Evolutionary conservation across 169 alveolate species (phyloP), one percentile per base, ranked within the genome.

Genomic region (Fabrea salina): DNA sequence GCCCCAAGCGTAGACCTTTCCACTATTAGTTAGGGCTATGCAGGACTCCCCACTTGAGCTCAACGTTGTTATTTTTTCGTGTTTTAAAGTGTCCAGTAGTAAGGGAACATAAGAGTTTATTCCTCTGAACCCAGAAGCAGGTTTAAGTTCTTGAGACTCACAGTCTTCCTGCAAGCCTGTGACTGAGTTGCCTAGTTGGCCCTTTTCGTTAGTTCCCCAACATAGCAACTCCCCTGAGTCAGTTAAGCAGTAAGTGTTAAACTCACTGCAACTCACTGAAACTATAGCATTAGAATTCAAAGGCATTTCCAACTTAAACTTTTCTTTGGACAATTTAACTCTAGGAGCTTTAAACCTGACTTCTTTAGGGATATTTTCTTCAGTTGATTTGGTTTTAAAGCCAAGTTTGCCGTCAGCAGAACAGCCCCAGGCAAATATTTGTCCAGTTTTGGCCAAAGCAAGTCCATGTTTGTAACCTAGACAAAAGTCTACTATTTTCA

Each of bases 191-290:
- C 72, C 51, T 32, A 33, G 72, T 57, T 82, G 59, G 6, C 88
- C 83, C 43, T 32, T 49, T 35, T 66, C 19, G 53, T 77, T 78
- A 32, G 82, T 68, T 37, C 91, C 91, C 84, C 86, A 82, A 30
- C 68, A 43, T 22, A 72, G 59, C 4, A 86, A 47, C 68, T 86
- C 82, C 4, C 91, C 91, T 37, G 84, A 78, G 49, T 82, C 75
- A 30, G 91, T 86, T 43, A 86, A 75, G 11, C 75, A 80, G n/a
- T 80, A 58, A 44, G 88, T 70, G 67, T 86, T 86, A 58, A 74
- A 78, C 1, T 76, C 70, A 3, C 88, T 84, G 44, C 86, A 79
- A 49, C 53, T 37, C 0, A 86, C 79, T 32, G 76, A 72, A 3
- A 70, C 58, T 3, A 77, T 67, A 27, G 56, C 83, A 0, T 72